These are phyloP conservation scores for Candida anglica DNA, from an alignment of 805 yeast genomes.

Conservation along the genomic window DNA sequence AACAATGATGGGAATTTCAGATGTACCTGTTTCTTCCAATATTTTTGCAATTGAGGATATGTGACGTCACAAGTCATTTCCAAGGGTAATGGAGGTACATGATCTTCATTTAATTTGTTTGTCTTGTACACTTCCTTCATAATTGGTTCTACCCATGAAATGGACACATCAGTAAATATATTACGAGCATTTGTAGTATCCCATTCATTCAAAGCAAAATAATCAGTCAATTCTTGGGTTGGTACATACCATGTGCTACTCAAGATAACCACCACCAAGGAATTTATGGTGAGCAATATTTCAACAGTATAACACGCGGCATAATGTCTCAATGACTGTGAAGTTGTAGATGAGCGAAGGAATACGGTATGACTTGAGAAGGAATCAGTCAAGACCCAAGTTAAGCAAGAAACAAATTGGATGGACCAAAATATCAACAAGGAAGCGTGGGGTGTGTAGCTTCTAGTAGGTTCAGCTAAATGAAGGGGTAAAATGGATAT, in stretches of 20 bases:
- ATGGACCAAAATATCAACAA: conserved; percentile 37
- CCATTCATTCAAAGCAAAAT: conserved; percentile 10
- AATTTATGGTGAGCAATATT: conserved; percentile 10
- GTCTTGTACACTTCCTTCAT: conserved; percentile 10
- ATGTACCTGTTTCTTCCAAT: neutral
- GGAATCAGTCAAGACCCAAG: conserved; percentile 15
- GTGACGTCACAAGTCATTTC: neutral
- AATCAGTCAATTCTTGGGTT: conserved; percentile 14
- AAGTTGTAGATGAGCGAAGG: no score
- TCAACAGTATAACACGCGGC: conserved; percentile 9
- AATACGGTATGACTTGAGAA: conserved; percentile 9
- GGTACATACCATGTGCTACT: conserved; percentile 16
- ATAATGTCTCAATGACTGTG: conserved; percentile 1
- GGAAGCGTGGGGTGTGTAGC: conserved; percentile 33
- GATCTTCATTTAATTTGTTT: conserved; percentile 9
- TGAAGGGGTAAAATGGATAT: conserved; percentile 21
- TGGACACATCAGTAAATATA: conserved; percentile 10
- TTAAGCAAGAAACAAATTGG: conserved; percentile 2
- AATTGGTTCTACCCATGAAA: conserved; percentile 12
- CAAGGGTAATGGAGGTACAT: conserved; percentile 6
- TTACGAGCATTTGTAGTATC: conserved; percentile 7
- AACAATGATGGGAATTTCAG: conserved; percentile 1
- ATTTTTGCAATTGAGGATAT: neutral
- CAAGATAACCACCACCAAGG: conserved; percentile 11
- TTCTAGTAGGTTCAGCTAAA: conserved; percentile 38